phyloP scores from a whole-genome alignment of 352 stramenopile genomes.

The Phytophthora ohioensis region DNA sequence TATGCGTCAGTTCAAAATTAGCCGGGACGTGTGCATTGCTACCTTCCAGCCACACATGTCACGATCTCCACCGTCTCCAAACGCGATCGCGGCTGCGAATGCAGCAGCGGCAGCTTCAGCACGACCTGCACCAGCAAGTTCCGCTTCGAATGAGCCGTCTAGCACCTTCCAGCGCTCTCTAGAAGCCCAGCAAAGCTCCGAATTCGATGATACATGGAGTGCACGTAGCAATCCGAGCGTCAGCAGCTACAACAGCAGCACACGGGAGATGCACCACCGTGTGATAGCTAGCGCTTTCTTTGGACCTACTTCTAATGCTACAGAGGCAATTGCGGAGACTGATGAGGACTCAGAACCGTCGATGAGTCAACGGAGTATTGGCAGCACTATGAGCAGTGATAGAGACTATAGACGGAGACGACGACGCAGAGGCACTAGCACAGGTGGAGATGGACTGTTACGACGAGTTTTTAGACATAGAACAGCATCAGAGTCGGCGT shows the following conservation, averaged over 20 bases:
- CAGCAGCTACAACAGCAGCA: conserved; percentile 62
- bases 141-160: conserved; percentile 10
- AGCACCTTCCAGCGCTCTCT: conserved; percentile 2
- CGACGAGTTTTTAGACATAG: conserved; percentile 30
- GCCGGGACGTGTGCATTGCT: not conserved
- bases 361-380: conserved; percentile 24
- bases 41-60: not conserved
- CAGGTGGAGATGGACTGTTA: conserved; percentile 15
- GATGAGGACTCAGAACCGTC: conserved; percentile 25
- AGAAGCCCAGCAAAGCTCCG: conserved; percentile 21
- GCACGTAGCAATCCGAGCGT: conserved; percentile 56
- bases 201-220: conserved; percentile 42
- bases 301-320: conserved; percentile 43
- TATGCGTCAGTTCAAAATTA: conserved; percentile 24
- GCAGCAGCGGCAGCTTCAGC: conserved; percentile 27
- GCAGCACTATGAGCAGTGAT: conserved; percentile 23
- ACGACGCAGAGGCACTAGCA: conserved; percentile 10
- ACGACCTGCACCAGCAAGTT: conserved; percentile 11
- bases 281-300: conserved; percentile 53
- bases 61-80: conserved; percentile 24
- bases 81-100: conserved; percentile 39
- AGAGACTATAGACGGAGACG: conserved; percentile 9
- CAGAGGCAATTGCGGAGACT: conserved; percentile 36
- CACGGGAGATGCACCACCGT: conserved; percentile 46
- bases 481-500: conserved; percentile 36